A percentile compares a stretch with the other conserved stretches of the same genome.
These are phyloP conservation scores for Plasmodium ovale DNA, from an alignment of 169 alveolate genomes.

Conservation along the genomic window DNA sequence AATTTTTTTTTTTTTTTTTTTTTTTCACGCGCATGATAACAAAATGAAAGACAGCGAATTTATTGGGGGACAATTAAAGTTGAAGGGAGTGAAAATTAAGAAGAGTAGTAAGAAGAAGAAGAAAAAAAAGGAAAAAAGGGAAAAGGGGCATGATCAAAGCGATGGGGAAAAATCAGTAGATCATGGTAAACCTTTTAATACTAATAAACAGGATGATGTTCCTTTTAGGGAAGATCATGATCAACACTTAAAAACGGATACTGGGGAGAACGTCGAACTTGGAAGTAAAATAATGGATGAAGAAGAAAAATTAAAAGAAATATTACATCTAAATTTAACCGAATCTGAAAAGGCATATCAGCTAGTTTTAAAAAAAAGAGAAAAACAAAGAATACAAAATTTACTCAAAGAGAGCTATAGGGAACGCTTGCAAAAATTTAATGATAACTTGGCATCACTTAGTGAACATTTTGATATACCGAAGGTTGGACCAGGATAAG, in stretches of 20 bases:
- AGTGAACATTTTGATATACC: constrained; percentile 94
- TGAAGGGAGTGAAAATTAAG: constrained; percentile 18
- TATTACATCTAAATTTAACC: constrained; percentile 69
- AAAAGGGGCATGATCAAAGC: constrained; percentile 1
- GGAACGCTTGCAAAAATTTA: constrained; percentile 89
- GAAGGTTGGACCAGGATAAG: constrained; percentile 93
- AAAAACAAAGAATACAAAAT: constrained; percentile 81
- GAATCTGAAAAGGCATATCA: constrained; percentile 85
- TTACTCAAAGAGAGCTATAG: constrained; percentile 89
- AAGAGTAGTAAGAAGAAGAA: constrained; percentile 1
- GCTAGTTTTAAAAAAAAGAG: constrained; percentile 87
- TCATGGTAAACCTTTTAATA: background rate
- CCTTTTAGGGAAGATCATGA: constrained; percentile 6
- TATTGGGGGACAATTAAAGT: constrained; percentile 66
- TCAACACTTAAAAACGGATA: background rate
- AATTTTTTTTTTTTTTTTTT: background rate
- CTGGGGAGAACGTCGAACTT: constrained; percentile 37
- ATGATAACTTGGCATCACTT: constrained; percentile 87
- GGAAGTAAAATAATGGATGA: background rate
- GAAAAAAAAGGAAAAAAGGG: background rate
- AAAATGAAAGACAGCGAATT: constrained; percentile 72
- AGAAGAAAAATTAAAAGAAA: constrained; percentile 43
- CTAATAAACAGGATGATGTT: background rate
- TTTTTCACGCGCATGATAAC: background rate
- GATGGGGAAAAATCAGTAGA: background rate